phyloP scores from a whole-genome alignment of 345 rosid species.

The Aethionema arabicum region DNA sequence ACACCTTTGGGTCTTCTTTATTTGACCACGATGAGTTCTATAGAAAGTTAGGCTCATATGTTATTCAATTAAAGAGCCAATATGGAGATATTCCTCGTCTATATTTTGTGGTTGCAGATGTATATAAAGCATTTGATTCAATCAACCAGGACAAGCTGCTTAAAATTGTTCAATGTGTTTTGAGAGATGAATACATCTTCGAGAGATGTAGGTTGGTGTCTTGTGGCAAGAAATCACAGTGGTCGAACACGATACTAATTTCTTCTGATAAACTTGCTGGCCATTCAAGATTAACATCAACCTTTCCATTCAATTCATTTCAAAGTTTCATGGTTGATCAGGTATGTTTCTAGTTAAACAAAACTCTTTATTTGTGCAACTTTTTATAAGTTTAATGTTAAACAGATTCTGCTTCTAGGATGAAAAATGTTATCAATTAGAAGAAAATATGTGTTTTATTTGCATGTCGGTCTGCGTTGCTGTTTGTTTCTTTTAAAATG shows the following conservation, averaged over 20 bases:
- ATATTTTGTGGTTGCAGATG: slow-evolving; percentile 76
- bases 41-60: slow-evolving; percentile 59
- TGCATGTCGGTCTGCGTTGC: background rate
- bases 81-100: slow-evolving; percentile 43
- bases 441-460: background rate
- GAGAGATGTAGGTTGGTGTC: slow-evolving; percentile 49
- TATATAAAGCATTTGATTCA: slow-evolving; percentile 83
- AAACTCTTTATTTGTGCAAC: background rate
- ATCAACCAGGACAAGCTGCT: slow-evolving; percentile 68
- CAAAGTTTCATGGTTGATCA: slow-evolving; percentile 52
- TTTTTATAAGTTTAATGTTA: background rate
- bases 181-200: slow-evolving; percentile 51
- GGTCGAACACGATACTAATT: slow-evolving; percentile 43
- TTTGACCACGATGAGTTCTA: slow-evolving; percentile 85
- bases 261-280: slow-evolving; percentile 32
- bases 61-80: slow-evolving; percentile 51
- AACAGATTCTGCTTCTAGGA: slow-evolving; percentile 1
- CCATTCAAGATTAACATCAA: slow-evolving; percentile 41
- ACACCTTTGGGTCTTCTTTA: slow-evolving; percentile 71
- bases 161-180: slow-evolving; percentile 48
- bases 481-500: slow-evolving; percentile 6
- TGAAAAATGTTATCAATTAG: background rate
- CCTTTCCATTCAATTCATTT: slow-evolving; percentile 41
- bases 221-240: slow-evolving; percentile 45
- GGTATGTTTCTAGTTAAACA: slow-evolving; percentile 42